These are phyloP conservation scores for Neonectria magnoliae DNA, from an alignment of 2,329 filamentous ascomycete genomes.

Conservation along the genomic window DNA sequence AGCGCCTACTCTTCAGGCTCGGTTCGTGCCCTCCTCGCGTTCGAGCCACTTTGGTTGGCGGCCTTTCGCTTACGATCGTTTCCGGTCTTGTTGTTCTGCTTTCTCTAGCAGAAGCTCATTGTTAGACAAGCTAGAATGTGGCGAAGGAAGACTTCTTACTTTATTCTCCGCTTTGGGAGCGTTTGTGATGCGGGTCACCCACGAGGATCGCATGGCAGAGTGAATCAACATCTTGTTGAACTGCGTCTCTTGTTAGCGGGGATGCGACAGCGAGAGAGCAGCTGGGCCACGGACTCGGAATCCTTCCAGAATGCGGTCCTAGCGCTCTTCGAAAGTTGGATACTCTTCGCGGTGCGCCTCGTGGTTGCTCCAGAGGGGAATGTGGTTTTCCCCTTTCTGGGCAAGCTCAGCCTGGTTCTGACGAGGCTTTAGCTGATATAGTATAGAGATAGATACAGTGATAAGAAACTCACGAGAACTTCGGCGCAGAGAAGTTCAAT, in stretches of 20 bases:
- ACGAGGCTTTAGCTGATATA: not conserved
- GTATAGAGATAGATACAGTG: accelerated
- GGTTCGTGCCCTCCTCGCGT: constrained; percentile 22
- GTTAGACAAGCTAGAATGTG: not conserved
- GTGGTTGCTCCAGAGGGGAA: constrained; percentile 36
- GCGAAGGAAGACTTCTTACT: constrained; percentile 13
- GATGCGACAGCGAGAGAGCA: not conserved
- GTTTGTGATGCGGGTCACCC: constrained; percentile 36
- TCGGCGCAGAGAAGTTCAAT: constrained; percentile 36
- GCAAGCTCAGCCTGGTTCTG: constrained; percentile 32
- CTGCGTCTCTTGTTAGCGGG: not conserved
- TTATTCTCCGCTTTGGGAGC: constrained; percentile 32
- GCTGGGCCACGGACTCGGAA: constrained; percentile 27
- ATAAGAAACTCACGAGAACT: constrained; percentile 22
- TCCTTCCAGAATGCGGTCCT: constrained; percentile 35
- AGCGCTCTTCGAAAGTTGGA: constrained; percentile 37
- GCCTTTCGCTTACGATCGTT: constrained; percentile 37
- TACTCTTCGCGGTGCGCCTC: constrained; percentile 40
- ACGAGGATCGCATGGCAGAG: constrained; percentile 35
- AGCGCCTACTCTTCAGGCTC: not conserved
- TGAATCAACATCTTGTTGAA: constrained; percentile 39
- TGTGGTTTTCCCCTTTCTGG: constrained; percentile 31
- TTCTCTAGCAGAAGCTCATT: constrained; percentile 24
- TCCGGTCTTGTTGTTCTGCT: constrained; percentile 36
- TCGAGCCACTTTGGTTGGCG: constrained; percentile 21